Percentiles rank a stretch among this genome's conserved stretches.
phyloP scores from a whole-genome alignment of 2,329 filamentous ascomycete genomes.

The Aspergillus sp. region DNA sequence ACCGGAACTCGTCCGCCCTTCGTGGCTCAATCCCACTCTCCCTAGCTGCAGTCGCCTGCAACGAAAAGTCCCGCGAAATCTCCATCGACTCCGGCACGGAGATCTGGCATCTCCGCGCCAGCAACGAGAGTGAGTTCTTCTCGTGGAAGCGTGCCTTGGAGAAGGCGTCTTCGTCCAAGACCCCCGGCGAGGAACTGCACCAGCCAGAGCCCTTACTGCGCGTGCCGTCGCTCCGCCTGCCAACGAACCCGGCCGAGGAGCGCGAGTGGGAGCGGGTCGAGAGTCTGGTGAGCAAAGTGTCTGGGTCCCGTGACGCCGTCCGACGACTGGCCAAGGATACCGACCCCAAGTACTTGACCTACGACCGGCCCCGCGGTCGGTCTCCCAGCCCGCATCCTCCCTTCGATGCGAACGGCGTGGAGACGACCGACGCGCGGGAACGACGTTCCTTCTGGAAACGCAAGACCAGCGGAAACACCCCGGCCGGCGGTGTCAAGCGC shows the following conservation, averaged over 20 bases:
- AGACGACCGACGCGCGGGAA: constrained; percentile 45
- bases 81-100: constrained; percentile 96
- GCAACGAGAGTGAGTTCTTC: constrained; percentile 77
- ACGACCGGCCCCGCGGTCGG: constrained; percentile 27
- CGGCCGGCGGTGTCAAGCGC: constrained; percentile 35
- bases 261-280: constrained; percentile 86
- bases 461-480: constrained; percentile 61
- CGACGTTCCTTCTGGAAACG: constrained; percentile 88
- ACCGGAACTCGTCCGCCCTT: constrained; percentile 86
- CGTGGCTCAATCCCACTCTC: constrained; percentile 90
- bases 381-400: constrained; percentile 34
- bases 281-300: constrained; percentile 77
- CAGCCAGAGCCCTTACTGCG: constrained; percentile 27
- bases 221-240: constrained; percentile 28
- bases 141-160: constrained; percentile 86
- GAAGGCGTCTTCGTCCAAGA: constrained; percentile 73
- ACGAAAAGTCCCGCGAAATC: constrained; percentile 84
- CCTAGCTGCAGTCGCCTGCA: constrained; percentile 84
- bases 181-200: constrained; percentile 28
- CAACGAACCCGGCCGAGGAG: constrained; percentile 58
- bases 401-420: constrained; percentile 33
- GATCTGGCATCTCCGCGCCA: constrained; percentile 88
- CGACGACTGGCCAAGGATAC: constrained; percentile 83
- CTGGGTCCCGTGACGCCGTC: constrained; percentile 84
- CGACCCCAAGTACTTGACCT: constrained; percentile 57